Conservation (phyloP, 192 early-diverging fungal species). For the Coemansia sp. region DNA sequence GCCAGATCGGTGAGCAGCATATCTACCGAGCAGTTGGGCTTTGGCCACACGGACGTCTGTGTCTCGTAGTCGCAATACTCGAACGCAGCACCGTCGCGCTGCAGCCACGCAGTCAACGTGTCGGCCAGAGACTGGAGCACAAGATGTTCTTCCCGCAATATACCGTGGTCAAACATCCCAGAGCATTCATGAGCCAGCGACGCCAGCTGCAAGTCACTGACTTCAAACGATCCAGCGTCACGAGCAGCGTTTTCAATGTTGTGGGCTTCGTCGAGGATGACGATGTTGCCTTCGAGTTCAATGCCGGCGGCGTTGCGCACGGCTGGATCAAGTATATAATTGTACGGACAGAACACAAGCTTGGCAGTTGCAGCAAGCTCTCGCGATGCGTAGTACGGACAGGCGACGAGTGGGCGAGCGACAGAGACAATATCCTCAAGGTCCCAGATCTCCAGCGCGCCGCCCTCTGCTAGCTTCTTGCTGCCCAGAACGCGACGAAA, state of each 20-base stretch:
- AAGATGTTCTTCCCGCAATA: neutral
- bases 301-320: conserved; percentile 57
- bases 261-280: conserved; percentile 67
- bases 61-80: conserved; percentile 42
- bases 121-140: conserved; percentile 13
- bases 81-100: conserved; percentile 13
- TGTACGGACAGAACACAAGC: conserved; percentile 66
- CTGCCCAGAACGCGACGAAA: conserved; percentile 5
- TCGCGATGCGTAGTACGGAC: conserved; percentile 61
- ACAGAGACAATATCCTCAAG: conserved; percentile 59
- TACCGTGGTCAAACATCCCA: conserved; percentile 17
- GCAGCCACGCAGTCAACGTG: conserved; percentile 24
- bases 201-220: conserved; percentile 45
- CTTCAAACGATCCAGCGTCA: conserved; percentile 54
- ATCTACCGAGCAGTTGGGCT: conserved; percentile 6
- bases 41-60: conserved; percentile 43
- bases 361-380: conserved; percentile 52
- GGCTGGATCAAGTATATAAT: conserved; percentile 63
- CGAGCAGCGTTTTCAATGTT: conserved; percentile 64
- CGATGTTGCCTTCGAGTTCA: conserved; percentile 44
- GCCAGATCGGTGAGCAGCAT: conserved; percentile 14
- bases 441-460: conserved; percentile 57
- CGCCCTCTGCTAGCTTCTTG: conserved; percentile 11
- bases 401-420: conserved; percentile 39
- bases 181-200: conserved; percentile 35